phyloP scores from a whole-genome alignment of 2,329 filamentous ascomycete species.

The Sordariomycetes sp. region DNA sequence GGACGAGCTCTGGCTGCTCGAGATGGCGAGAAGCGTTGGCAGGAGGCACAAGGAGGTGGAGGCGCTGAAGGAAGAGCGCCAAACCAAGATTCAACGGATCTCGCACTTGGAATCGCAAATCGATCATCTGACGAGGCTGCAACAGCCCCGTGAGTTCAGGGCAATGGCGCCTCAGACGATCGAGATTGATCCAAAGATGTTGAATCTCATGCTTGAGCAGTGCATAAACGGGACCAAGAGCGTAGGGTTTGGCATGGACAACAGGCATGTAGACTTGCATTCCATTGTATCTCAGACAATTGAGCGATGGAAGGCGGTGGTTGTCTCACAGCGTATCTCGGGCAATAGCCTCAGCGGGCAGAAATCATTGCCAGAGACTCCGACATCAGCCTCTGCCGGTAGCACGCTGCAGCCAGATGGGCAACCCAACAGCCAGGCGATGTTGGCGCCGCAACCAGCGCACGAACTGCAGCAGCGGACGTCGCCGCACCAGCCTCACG shows the following conservation, averaged over 20 bases:
- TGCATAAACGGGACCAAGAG: conserved; percentile 22
- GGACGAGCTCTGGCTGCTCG: conserved; percentile 46
- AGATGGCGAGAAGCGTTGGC: conserved; percentile 46
- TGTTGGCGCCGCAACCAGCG: conserved; percentile 6
- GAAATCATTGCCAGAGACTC: conserved; percentile 26
- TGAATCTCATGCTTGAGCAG: conserved; percentile 32
- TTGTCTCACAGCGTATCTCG: conserved; percentile 32
- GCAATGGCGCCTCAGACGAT: conserved; percentile 36
- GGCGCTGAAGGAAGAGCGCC: conserved; percentile 34
- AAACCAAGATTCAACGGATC: conserved; percentile 40
- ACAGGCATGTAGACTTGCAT: conserved; percentile 37
- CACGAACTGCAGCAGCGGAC: conserved; percentile 8
- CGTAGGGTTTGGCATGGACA: conserved; percentile 33
- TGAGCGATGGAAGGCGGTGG: conserved; percentile 48
- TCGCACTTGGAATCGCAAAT: conserved; percentile 42
- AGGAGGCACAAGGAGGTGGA: conserved; percentile 41
- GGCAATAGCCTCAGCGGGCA: conserved; percentile 35
- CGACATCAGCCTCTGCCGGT: conserved; percentile 11
- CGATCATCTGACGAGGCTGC: conserved; percentile 42
- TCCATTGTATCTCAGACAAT: conserved; percentile 40
- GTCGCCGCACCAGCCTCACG: conserved; percentile 12
- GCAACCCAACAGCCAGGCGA: conserved; percentile 8
- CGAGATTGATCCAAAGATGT: conserved; percentile 33
- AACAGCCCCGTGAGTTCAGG: conserved; percentile 47
- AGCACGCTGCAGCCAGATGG: conserved; percentile 8